A percentile compares a stretch with the other conserved stretches of the same genome.
Evolutionary conservation across 176 grass and related monocot genomes (phyloP).

Genomic region (maize (Zea mays)): Zm-B73-REFERENCE-NAM-5.0 NC_050100.1:64085501-64086000

Average conservation of each 20-base stretch:
- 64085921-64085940: constrained; percentile 79
- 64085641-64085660: constrained; percentile 80
- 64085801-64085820: constrained; percentile 92
- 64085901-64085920: constrained; percentile 96
- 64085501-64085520: constrained; percentile 72
- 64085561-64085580: constrained; percentile 82
- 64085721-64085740: not conserved
- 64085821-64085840: constrained; percentile 84
- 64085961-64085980: too few relatives aligned
- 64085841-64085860: constrained; percentile 79
- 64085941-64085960: not conserved
- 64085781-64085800: constrained; percentile 66
- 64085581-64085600: constrained; percentile 71
- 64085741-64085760: not conserved
- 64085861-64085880: constrained; percentile 96
- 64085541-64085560: constrained; percentile 99
- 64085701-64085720: not conserved
- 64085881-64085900: constrained; percentile 97
- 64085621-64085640: constrained; percentile 70
- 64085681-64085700: not conserved
- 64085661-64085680: constrained; percentile 80
- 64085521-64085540: constrained; percentile 98
- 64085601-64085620: constrained; percentile 34
- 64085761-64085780: constrained; percentile 90
- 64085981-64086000: too few relatives aligned